phyloP scores from a whole-genome alignment of 352 stramenopile species.

The Thraustotheca clavata region DNA sequence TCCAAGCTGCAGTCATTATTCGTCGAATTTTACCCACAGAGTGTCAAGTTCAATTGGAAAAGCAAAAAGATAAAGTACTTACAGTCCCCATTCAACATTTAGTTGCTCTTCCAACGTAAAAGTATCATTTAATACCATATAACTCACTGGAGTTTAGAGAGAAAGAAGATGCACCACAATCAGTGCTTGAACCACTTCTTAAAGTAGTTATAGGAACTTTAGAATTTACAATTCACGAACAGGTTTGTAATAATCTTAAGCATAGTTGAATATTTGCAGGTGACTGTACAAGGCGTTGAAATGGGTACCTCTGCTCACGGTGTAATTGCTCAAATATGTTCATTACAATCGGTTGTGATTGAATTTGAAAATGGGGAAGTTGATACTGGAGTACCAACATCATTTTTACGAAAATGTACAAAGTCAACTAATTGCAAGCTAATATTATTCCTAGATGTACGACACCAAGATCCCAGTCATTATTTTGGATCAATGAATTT shows the following conservation, averaged over 20 bases:
- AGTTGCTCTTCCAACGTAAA: slow-evolving; percentile 2
- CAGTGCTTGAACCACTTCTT: neutral
- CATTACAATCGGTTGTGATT: neutral
- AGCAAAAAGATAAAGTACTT: neutral
- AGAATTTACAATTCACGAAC: neutral
- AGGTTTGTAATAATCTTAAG: neutral
- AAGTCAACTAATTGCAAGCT: neutral
- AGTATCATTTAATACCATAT: neutral
- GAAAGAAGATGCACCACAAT: neutral
- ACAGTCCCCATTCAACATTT: neutral
- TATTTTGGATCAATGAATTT: neutral
- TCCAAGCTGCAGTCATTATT: neutral
- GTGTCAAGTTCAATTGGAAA: neutral
- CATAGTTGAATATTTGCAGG: neutral
- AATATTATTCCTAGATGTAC: no score
- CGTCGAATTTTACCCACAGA: neutral
- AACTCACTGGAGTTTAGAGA: neutral
- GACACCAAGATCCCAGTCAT: neutral
- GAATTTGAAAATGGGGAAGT: slow-evolving; percentile 18
- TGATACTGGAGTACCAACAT: neutral
- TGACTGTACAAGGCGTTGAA: slow-evolving; percentile 6
- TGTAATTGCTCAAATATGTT: neutral
- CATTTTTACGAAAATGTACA: slow-evolving; percentile 8
- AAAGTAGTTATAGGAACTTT: neutral
- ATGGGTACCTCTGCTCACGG: neutral